Percentiles rank a stretch among this genome's conserved stretches.
Evolutionary conservation across 208 protist genomes (phyloP).

Genomic region (Acanthamoeba lenticulata): DNA sequence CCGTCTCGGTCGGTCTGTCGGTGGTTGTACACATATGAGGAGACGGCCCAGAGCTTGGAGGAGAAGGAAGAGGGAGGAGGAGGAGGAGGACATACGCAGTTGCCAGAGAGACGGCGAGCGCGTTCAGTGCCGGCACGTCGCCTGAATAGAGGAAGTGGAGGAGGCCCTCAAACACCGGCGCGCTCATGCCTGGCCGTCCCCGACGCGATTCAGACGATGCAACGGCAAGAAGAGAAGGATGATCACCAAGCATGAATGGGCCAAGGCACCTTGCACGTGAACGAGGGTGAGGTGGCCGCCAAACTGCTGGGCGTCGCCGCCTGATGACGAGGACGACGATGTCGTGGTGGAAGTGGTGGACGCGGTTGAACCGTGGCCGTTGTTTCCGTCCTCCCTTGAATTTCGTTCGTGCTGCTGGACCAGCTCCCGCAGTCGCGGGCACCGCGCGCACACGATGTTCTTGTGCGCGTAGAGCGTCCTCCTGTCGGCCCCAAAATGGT

Average conservation of each 20-base stretch:
- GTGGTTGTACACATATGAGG: neutral
- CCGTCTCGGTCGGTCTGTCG: neutral
- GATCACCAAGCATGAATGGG: neutral
- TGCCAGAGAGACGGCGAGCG: neutral
- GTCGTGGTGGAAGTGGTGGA: too few relatives aligned
- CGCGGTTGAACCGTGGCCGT: too few relatives aligned
- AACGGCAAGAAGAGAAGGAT: neutral
- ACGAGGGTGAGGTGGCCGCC: conserved; percentile 33
- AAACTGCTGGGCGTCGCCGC: neutral
- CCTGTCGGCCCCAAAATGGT: too few relatives aligned
- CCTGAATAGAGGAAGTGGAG: neutral
- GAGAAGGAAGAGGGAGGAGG: neutral
- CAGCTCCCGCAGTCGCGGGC: neutral
- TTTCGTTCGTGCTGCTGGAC: conserved; percentile 30
- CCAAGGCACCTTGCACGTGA: neutral
- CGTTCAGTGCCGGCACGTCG: neutral
- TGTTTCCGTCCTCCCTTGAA: neutral
- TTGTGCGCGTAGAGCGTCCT: conserved; percentile 48
- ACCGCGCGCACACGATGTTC: conserved; percentile 11
- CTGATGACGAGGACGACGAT: too few relatives aligned
- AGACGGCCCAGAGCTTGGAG: neutral
- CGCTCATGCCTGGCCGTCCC: neutral
- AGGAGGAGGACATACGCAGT: neutral
- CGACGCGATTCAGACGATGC: too few relatives aligned
- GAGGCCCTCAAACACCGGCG: neutral